Evolutionary conservation across 306 rosid species (phyloP).

Genomic region (Castanea sativa): DNA sequence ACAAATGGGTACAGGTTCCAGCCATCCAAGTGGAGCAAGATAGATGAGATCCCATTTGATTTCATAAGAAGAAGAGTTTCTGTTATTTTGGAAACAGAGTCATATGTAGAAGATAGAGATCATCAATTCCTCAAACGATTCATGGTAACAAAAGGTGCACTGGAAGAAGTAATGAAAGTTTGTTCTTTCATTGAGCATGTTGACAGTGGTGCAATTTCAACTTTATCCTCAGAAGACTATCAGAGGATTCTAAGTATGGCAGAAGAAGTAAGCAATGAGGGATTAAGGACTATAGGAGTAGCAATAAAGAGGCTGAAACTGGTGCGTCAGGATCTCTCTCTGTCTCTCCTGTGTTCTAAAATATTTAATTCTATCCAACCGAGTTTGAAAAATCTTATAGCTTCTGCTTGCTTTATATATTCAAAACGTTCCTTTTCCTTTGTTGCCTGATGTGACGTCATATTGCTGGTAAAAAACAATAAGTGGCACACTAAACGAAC

Average conservation of each 20-base stretch:
- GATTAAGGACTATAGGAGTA: slow-evolving; percentile 69
- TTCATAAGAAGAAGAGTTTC: slow-evolving; percentile 81
- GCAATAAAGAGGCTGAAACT: slow-evolving; percentile 62
- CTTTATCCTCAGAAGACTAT: slow-evolving; percentile 41
- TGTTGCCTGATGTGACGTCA: neutral
- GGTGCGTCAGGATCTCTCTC: slow-evolving; percentile 34
- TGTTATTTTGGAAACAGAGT: slow-evolving; percentile 56
- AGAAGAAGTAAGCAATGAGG: slow-evolving; percentile 71
- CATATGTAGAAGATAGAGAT: slow-evolving; percentile 22
- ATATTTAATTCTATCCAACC: neutral
- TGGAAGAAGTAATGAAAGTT: slow-evolving; percentile 67
- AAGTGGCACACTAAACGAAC: neutral
- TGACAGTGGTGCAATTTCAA: slow-evolving; percentile 24
- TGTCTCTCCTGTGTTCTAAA: neutral
- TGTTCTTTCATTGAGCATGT: slow-evolving; percentile 61
- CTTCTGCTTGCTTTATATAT: neutral
- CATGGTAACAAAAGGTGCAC: slow-evolving; percentile 81
- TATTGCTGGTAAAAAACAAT: neutral
- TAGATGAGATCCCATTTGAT: slow-evolving; percentile 85
- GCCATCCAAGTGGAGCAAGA: slow-evolving; percentile 75
- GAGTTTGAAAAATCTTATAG: neutral
- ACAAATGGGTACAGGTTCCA: slow-evolving; percentile 73
- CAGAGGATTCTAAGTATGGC: slow-evolving; percentile 48
- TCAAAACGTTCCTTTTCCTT: neutral
- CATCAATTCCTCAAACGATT: slow-evolving; percentile 35